Evolutionary conservation across 1,284 basidiomycete genomes (phyloP).

Genomic region (Fistulina hepatica): DNA sequence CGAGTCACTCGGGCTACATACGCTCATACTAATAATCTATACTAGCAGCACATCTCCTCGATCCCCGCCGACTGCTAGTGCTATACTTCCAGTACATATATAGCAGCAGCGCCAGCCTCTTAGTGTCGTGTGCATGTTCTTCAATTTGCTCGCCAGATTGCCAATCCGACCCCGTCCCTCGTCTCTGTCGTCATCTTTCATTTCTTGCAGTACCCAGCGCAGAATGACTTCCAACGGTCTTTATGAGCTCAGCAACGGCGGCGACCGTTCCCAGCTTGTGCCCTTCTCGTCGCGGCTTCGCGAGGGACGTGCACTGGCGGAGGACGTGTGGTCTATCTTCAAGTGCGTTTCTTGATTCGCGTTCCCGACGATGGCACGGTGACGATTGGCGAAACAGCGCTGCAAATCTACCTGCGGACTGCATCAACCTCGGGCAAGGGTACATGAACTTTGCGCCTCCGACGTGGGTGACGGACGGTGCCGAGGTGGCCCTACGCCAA

Average conservation of each 20-base stretch:
- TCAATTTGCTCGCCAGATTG: too few relatives aligned
- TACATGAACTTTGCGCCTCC: conserved; percentile 92
- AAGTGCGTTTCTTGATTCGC: conserved; percentile 45
- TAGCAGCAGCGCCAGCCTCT: too few relatives aligned
- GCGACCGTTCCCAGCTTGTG: conserved; percentile 41
- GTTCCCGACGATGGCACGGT: conserved; percentile 9
- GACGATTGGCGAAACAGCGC: conserved; percentile 38
- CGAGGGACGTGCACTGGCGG: conserved; percentile 64
- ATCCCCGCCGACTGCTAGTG: too few relatives aligned
- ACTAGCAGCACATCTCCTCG: too few relatives aligned
- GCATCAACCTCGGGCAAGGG: conserved; percentile 88
- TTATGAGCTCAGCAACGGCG: conserved; percentile 11
- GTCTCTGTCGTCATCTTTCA: too few relatives aligned
- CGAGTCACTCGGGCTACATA: too few relatives aligned
- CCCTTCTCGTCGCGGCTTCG: conserved; percentile 56
- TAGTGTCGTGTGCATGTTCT: too few relatives aligned
- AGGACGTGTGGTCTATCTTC: conserved; percentile 91
- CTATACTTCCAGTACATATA: too few relatives aligned
- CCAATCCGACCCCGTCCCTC: too few relatives aligned
- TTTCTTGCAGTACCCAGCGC: too few relatives aligned
- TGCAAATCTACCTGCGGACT: conserved; percentile 75
- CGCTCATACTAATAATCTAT: too few relatives aligned
- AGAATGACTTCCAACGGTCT: too few relatives aligned
- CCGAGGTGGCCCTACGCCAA: conserved; percentile 56
- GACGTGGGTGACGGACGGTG: conserved; percentile 71